phyloP scores from a whole-genome alignment of 805 yeast species.

The Nakazawaea molendinolei region DNA sequence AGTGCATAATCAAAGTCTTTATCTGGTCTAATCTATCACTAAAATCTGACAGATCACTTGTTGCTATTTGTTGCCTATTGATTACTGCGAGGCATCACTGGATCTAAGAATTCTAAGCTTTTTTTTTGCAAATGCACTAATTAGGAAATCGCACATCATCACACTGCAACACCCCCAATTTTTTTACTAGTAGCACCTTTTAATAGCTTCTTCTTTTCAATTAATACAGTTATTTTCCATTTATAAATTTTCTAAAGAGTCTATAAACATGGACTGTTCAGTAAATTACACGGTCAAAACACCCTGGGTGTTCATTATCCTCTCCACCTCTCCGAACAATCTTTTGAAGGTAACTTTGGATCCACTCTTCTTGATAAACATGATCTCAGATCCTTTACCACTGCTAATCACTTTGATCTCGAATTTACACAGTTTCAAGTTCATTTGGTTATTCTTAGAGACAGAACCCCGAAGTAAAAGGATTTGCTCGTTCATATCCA shows the following conservation, averaged over 20 bases:
- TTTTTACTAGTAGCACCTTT: no score
- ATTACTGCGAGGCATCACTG: no score
- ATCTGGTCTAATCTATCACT: background rate
- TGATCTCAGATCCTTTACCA: slow-evolving; percentile 45
- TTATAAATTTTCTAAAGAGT: slow-evolving; percentile 11
- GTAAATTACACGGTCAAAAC: slow-evolving; percentile 30
- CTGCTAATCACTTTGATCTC: slow-evolving; percentile 43
- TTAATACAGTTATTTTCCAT: slow-evolving; percentile 13
- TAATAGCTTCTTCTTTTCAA: no score
- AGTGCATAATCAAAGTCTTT: background rate
- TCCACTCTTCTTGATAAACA: slow-evolving; percentile 59
- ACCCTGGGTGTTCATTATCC: slow-evolving; percentile 58
- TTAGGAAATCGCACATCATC: no score
- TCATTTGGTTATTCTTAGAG: slow-evolving; percentile 53
- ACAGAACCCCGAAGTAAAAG: slow-evolving; percentile 53
- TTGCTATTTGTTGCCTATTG: no score
- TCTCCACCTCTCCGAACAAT: slow-evolving; percentile 55
- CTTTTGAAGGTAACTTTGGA: slow-evolving; percentile 55
- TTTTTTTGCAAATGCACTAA: no score
- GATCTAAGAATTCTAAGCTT: no score
- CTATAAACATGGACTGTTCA: slow-evolving; percentile 10
- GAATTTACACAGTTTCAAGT: slow-evolving; percentile 59
- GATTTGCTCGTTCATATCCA: slow-evolving; percentile 36
- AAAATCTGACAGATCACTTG: no score
- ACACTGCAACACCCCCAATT: no score